Percentiles rank a stretch among this genome's conserved stretches.
These are phyloP conservation scores for Amylostereum areolatum DNA, from an alignment of 1,284 basidiomycete species.

Conservation along the genomic window DNA sequence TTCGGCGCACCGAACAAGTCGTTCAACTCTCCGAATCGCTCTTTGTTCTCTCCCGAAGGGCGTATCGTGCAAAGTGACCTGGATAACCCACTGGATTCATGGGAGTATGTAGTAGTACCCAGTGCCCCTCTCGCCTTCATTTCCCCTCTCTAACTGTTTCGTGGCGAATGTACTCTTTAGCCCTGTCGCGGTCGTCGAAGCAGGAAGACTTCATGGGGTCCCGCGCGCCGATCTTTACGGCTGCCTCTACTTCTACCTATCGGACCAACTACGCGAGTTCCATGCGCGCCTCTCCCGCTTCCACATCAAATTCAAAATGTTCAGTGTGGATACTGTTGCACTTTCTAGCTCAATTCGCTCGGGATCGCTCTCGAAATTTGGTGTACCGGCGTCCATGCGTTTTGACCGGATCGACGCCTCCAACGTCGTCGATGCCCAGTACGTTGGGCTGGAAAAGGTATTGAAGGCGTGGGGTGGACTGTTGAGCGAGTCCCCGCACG, in stretches of 20 bases:
- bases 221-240: constrained; percentile 34
- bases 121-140: too few species aligned
- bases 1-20: constrained; percentile 30
- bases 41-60: constrained; percentile 27
- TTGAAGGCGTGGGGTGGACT: constrained; percentile 29
- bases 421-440: constrained; percentile 36
- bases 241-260: constrained; percentile 38
- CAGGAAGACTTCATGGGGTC: constrained; percentile 27
- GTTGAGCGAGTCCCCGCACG: constrained; percentile 20
- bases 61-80: constrained; percentile 24
- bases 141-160: neutral
- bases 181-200: constrained; percentile 18
- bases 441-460: constrained; percentile 28
- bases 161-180: neutral
- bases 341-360: constrained; percentile 21
- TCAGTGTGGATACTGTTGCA: constrained; percentile 18
- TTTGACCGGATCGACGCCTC: constrained; percentile 44
- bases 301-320: constrained; percentile 24
- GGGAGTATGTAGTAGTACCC: constrained; percentile 35
- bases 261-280: constrained; percentile 30
- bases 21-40: constrained; percentile 30
- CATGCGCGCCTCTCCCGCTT: constrained; percentile 25
- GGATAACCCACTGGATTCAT: constrained; percentile 28
- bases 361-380: too few species aligned
- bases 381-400: constrained; percentile 16